Evolutionary conservation across 768 basidiomycete species (phyloP), one percentile per base, ranked within the genome.

Genomic region (Dictyophora rubrovolvata): DNA sequence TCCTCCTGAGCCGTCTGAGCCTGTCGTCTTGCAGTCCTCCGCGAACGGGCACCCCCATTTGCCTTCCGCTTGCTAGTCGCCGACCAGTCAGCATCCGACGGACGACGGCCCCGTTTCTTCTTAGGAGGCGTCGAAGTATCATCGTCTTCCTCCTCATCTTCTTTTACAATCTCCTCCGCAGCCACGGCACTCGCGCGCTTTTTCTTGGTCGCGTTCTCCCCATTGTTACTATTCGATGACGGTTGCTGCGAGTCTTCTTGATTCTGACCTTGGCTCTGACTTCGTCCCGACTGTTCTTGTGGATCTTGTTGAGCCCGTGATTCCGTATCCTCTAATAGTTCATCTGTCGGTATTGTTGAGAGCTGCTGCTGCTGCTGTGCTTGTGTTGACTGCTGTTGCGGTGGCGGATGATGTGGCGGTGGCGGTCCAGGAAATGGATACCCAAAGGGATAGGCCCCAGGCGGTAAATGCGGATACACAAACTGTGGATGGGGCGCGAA

Each of bases 371-470:
- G 42, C 42, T 42, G 42, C 42, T 42, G 14, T 42, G 28, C 28
- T 28, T 12, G 42, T 14, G 42, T 12, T 42, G 42, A 42, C n/a
- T 42, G 42, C 42, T 42, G 42, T n/a, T 12, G 42, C 1, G 48
- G 33, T 42, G 14, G 56, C 16, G 6, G 47, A 7, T 50, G 56
- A 23, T 50, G 56, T 10, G 42, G n/a, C 2, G 42, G 42, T 28
- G 57, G 49, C 3, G 23, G 49, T 20, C 50, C 50, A 12, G 57
- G 57, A 48, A 59, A 59, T 11, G 57, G 57, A 53, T 59, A 59
- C 7, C 57, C 57, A 59, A 59, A 59, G 49, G 57, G 57, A 52
- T 59, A 59, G 18, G 57, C 18, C 18, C 57, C 57, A 28, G 49
- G 57, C 16, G 57, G 49, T n/a, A 59, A 33, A n/a, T 48, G 57